Evolutionary conservation across 768 basidiomycete species (phyloP), one percentile per base, ranked within the genome.

Genomic region (Naganishia kalamii): DNA sequence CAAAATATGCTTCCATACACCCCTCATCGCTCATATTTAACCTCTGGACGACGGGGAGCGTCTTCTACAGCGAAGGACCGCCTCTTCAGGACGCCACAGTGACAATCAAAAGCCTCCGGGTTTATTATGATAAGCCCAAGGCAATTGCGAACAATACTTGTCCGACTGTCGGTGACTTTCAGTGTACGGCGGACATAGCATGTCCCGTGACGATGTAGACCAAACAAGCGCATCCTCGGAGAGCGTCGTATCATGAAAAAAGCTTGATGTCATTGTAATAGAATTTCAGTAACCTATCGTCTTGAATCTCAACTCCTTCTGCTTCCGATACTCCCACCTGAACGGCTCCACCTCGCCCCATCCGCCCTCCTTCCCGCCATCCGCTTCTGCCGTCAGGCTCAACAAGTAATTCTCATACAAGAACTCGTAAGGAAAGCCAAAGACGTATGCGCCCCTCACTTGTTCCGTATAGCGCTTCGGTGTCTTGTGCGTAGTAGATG

Each of bases 361-460:
- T 30, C 70, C 51, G 4, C 66, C 68, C n/a, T 48, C 44, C 30
- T 59, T 54, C 11, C 65, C 63, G 17, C 67, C 62, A 63, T 74
- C 73, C 21, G 71, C 74, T 41, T 70, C 71, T 1, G 35, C 50
- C 67, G 72, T 73, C 44, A 75, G 57, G 1, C 61, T 54, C 68
- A 76, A 71, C n/a, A 77, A 57, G 48, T 67, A 77, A 57, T 76
- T 72, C 30, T 67, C 61, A 47, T 77, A 75, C 11, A 35, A 62
- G 65, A 68, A 77, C 62, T 77, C 76, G 69, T 73, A 75, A 13
- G 72, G 73, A 17, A 70, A 68, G 4, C 73, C 76, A 65, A 77
- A 73, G 23, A 74, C 71, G 48, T 51, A 60, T 4, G 62, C 41
- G 0, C 61, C 50, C 23, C 63, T 46, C 19, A 63, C 62, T 15